Percentiles rank a stretch among this genome's conserved stretches.
Evolutionary conservation across 495 filamentous ascomycete genomes (phyloP).

Genomic region (Penicillium psychrofluorescens): DNA sequence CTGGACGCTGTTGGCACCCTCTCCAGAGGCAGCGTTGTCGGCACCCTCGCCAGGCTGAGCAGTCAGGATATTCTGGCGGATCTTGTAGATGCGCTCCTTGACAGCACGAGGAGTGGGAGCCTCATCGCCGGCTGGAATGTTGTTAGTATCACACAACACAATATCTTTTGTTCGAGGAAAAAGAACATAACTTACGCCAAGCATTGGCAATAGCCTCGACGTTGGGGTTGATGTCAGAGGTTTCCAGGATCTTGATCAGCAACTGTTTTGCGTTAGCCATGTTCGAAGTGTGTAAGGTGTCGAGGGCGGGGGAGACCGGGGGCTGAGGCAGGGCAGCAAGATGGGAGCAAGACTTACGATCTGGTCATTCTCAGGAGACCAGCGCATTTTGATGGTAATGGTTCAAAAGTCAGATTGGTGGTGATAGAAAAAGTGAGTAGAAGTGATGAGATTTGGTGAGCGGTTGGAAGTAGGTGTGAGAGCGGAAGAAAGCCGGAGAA

Average conservation of each 20-base stretch:
- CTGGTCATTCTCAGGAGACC: conserved; percentile 6
- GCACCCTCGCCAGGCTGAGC: too few species aligned
- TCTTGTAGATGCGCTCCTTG: conserved; percentile 36
- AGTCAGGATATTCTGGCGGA: conserved; percentile 18
- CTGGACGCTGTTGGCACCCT: too few species aligned
- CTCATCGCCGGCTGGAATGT: conserved; percentile 9
- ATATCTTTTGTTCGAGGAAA: background rate
- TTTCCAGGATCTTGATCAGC: conserved; percentile 40
- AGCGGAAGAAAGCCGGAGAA: too few species aligned
- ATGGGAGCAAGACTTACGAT: conserved; percentile 1
- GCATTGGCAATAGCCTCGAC: conserved; percentile 28
- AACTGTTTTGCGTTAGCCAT: conserved; percentile 21
- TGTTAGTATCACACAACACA: conserved; percentile 1
- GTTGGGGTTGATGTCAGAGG: conserved; percentile 33
- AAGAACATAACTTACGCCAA: conserved; percentile 34
- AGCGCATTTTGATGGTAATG: background rate
- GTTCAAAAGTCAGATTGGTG: background rate
- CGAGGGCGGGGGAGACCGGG: background rate
- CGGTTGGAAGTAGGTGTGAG: too few species aligned
- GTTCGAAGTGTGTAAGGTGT: background rate
- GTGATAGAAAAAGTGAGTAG: too few species aligned
- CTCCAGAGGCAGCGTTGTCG: too few species aligned
- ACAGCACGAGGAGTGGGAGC: conserved; percentile 43
- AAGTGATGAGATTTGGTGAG: too few species aligned
- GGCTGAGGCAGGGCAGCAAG: background rate